Conservation (phyloP, 129 eudicot genomes). For the Artemisia argyi region DNA sequence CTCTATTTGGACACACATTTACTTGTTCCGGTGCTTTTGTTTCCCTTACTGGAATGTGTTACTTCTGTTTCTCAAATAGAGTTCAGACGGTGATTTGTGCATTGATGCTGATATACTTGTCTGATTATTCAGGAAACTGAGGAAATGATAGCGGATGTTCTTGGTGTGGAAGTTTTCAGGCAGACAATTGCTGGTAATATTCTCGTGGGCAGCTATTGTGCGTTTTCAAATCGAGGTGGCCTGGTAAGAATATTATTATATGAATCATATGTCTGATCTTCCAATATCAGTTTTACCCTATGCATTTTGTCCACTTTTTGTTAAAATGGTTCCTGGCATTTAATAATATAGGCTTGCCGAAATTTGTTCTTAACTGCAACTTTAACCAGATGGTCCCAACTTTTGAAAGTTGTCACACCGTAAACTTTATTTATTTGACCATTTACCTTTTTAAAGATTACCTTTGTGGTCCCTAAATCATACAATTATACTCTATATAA, state of each 20-base stretch:
- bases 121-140: slow-evolving; percentile 61
- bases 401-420: too few relatives aligned
- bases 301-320: not conserved
- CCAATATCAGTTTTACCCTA: not conserved
- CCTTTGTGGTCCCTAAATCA: too few relatives aligned
- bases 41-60: not conserved
- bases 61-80: not conserved
- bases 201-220: slow-evolving; percentile 75
- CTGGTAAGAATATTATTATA: slow-evolving; percentile 44
- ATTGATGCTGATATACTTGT: not conserved
- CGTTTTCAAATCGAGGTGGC: slow-evolving; percentile 73
- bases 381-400: too few relatives aligned
- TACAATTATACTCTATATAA: too few relatives aligned
- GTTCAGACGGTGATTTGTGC: not conserved
- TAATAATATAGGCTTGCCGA: too few relatives aligned
- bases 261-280: not conserved
- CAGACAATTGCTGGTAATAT: slow-evolving; percentile 72
- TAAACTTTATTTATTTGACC: too few relatives aligned
- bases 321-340: not conserved
- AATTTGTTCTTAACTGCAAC: too few relatives aligned
- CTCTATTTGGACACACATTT: not conserved
- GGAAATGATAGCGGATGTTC: slow-evolving; percentile 82
- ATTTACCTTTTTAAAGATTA: too few relatives aligned
- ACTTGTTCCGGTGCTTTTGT: not conserved
- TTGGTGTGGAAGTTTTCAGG: slow-evolving; percentile 75